phyloP scores from a whole-genome alignment of 257 asterid genomes.

The Henckelia pumila region DNA sequence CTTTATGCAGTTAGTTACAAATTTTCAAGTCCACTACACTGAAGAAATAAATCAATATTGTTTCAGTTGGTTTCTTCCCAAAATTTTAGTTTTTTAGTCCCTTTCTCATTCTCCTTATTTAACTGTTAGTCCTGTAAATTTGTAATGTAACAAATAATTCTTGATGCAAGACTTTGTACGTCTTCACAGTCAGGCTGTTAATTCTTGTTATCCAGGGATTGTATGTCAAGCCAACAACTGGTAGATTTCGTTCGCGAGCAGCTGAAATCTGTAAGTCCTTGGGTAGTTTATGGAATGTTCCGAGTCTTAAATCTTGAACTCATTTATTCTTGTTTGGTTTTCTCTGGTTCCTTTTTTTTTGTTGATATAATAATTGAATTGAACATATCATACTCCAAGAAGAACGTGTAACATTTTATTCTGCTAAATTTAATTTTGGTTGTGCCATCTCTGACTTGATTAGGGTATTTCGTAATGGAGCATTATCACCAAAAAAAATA shows the following conservation, averaged over 20 bases:
- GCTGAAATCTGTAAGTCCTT: constrained; percentile 68
- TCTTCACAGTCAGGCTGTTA: constrained; percentile 12
- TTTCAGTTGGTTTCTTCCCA: background rate
- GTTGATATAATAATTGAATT: background rate
- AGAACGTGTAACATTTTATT: background rate
- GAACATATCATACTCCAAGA: background rate
- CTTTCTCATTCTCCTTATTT: background rate
- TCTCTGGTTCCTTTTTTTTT: background rate
- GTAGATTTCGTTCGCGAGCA: constrained; percentile 84
- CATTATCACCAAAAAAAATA: too few species aligned
- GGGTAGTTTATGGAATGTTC: background rate
- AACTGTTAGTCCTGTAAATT: constrained; percentile 7
- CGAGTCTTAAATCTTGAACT: background rate
- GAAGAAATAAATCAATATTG: background rate
- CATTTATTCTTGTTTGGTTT: background rate
- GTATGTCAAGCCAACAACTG: constrained; percentile 96
- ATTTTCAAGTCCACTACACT: background rate
- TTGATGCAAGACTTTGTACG: background rate
- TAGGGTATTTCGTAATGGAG: background rate
- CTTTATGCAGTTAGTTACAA: background rate
- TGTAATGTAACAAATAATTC: background rate
- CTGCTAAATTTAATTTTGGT: background rate
- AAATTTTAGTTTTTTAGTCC: too few species aligned
- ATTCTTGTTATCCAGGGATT: constrained; percentile 59
- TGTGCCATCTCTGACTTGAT: background rate